Base-by-base conservation (phyloP, 208 protist genomes). In the Crithidia thermophila region DNA sequence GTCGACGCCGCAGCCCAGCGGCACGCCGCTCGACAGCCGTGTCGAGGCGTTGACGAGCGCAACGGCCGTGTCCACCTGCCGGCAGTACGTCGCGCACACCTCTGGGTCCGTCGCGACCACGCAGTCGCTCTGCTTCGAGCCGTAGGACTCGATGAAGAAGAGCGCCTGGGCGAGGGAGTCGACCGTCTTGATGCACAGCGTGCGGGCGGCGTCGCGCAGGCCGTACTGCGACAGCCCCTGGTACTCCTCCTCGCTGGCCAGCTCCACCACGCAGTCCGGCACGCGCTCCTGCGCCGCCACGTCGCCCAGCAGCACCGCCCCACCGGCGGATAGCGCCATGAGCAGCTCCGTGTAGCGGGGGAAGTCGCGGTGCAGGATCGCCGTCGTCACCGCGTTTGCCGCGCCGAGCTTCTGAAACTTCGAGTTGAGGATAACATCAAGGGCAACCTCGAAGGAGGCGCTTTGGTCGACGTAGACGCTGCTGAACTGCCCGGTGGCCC, bases 11-110 rank as follows among this genome's bases (percentile, higher is more conserved):
- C 77, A 79, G 45, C 83, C 83, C n/a, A 88, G 66, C 28, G 72
- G 67, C 31, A 59, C 51, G n/a, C 83, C 83, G 45, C 79, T 85
- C 34, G 79, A 74, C 16, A 88, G 61, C 11, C 79, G 71, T 36
- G 83, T 85, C 25, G 79, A 88, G 21, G 83, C 72, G 59, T 88
- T 88, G 27, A 84, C 79, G 23, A 88, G 63, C 37, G 82, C 79
- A 18, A 82, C 72, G 7, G 75, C 80, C 28, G 63, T 79, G 58
- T 88, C 79, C 10, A 82, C 79, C 37, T 64, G 74, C 30, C 42
- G 42, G 64, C 72, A 83, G 60, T 74, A 85, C 36, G 56, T 64
- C 43, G 52, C 45, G 64, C 67, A 88, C 39, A 67, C 74, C 37
- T 28, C 52, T 27, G 68, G 47, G 34, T 88, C 79, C 27, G 64